A percentile compares a stretch with the other conserved stretches of the same genome.
These are phyloP conservation scores for Ananas comosus DNA, from an alignment of 176 grass and related monocot species.

Conservation along the genomic window DNA sequence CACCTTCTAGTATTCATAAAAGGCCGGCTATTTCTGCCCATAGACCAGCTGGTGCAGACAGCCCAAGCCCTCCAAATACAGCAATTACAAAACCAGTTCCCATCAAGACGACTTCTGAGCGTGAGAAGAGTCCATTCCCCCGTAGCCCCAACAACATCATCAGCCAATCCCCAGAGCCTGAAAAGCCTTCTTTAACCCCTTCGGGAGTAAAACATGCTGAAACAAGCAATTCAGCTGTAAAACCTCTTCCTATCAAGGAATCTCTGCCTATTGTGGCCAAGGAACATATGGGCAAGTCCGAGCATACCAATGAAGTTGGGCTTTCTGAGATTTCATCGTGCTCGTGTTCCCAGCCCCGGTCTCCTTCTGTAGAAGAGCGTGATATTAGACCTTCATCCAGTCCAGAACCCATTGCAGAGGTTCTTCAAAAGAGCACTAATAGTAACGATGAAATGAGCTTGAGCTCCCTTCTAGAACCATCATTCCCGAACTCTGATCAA, in stretches of 20 bases:
- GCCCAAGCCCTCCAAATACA: constrained; percentile 31
- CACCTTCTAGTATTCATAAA: constrained; percentile 29
- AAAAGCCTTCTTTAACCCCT: constrained; percentile 30
- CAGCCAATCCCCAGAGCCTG: constrained; percentile 20
- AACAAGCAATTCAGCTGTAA: constrained; percentile 16
- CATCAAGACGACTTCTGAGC: constrained; percentile 27
- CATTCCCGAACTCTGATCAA: constrained; percentile 33
- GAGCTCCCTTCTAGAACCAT: constrained; percentile 37
- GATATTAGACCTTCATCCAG: constrained; percentile 22
- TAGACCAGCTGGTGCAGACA: constrained; percentile 25
- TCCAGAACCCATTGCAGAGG: constrained; percentile 38
- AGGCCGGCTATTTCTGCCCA: constrained; percentile 27
- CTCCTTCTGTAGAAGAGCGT: constrained; percentile 31
- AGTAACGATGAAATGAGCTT: constrained; percentile 31
- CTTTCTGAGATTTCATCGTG: constrained; percentile 42
- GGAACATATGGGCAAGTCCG: constrained; percentile 16
- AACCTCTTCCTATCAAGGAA: constrained; percentile 32
- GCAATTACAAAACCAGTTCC: constrained; percentile 38
- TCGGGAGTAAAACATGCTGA: constrained; percentile 23
- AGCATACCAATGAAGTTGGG: constrained; percentile 24
- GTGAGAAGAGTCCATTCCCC: constrained; percentile 36
- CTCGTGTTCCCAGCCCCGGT: constrained; percentile 17
- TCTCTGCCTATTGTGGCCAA: constrained; percentile 22
- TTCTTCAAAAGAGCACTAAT: constrained; percentile 48
- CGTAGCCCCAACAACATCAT: constrained; percentile 18